Evolutionary conservation across 768 basidiomycete genomes (phyloP).

Genomic region (Dendrothele bispora): DNA sequence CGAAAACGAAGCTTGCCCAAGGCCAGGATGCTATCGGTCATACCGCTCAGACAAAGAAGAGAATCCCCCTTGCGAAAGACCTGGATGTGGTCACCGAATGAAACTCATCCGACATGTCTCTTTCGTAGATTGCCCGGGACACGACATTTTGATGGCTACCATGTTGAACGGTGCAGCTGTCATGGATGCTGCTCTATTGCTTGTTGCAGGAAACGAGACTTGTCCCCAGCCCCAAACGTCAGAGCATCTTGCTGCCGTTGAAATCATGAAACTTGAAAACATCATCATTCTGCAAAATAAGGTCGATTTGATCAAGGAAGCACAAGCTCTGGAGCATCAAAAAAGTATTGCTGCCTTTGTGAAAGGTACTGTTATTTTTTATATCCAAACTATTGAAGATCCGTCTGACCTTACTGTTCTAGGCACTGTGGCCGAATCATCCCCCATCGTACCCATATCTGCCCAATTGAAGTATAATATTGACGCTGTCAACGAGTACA

Average conservation of each 20-base stretch:
- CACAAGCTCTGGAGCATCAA: constrained; percentile 92
- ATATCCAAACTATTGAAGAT: neutral
- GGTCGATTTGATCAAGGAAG: constrained; percentile 96
- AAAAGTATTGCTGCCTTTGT: constrained; percentile 96
- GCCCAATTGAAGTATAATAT: constrained; percentile 99
- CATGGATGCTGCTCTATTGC: constrained; percentile 97
- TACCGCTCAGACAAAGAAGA: constrained; percentile 95
- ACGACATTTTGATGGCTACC: constrained; percentile 99
- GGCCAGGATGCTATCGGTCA: constrained; percentile 92
- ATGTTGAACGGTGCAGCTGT: constrained; percentile 99
- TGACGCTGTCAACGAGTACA: constrained; percentile 98
- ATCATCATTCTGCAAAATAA: constrained; percentile 99
- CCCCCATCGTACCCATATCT: constrained; percentile 98
- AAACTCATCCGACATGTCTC: constrained; percentile 94
- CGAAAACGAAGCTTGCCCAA: constrained; percentile 87
- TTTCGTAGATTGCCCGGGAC: constrained; percentile 96
- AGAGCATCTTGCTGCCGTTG: constrained; percentile 97
- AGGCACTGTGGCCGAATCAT: constrained; percentile 97
- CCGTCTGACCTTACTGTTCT: neutral
- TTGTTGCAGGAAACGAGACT: constrained; percentile 97
- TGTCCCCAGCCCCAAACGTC: constrained; percentile 99
- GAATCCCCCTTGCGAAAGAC: constrained; percentile 88
- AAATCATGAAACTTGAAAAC: constrained; percentile 98
- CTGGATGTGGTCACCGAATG: constrained; percentile 89
- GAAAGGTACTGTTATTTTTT: constrained; percentile 59